Percentiles rank a stretch among this genome's conserved stretches.
Conservation (phyloP, 352 stramenopile genomes). For the Phytophthora hybrid region DNA sequence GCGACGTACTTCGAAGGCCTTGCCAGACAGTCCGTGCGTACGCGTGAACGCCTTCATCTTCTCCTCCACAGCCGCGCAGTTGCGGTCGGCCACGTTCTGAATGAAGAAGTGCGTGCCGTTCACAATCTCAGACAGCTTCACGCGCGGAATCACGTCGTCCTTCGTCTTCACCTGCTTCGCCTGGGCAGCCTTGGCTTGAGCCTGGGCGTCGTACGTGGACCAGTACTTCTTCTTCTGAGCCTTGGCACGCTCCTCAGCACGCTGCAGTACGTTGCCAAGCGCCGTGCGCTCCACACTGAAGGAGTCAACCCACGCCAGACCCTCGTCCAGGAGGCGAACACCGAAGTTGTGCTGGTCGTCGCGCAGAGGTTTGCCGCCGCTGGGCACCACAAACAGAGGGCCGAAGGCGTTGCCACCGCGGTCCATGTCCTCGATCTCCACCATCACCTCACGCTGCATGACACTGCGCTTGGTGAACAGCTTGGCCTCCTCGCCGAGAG, state of each 20-base stretch:
- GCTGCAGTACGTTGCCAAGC: slow-evolving; percentile 73
- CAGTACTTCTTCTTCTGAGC: slow-evolving; percentile 95
- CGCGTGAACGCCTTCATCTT: slow-evolving; percentile 95
- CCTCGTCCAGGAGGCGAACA: slow-evolving; percentile 92
- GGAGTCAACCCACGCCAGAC: slow-evolving; percentile 93
- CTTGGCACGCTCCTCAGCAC: slow-evolving; percentile 90
- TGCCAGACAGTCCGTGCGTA: slow-evolving; percentile 88
- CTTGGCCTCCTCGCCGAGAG: slow-evolving; percentile 90
- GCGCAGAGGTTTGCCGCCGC: slow-evolving; percentile 44
- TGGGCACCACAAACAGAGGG: slow-evolving; percentile 72
- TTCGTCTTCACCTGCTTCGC: slow-evolving; percentile 57
- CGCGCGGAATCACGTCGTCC: slow-evolving; percentile 72
- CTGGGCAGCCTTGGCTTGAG: slow-evolving; percentile 55
- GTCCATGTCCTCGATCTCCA: slow-evolving; percentile 95
- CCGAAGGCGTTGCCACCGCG: slow-evolving; percentile 93
- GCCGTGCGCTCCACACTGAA: slow-evolving; percentile 94
- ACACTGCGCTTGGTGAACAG: slow-evolving; percentile 89
- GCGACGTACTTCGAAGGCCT: slow-evolving; percentile 91
- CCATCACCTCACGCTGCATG: slow-evolving; percentile 93
- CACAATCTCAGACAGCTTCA: slow-evolving; percentile 96
- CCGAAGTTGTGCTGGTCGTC: slow-evolving; percentile 90
- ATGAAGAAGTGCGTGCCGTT: slow-evolving; percentile 95
- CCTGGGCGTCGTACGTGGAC: slow-evolving; percentile 85
- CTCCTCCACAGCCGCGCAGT: slow-evolving; percentile 90
- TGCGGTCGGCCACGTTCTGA: slow-evolving; percentile 90